Evolutionary conservation across 2,329 filamentous ascomycete genomes (phyloP), one percentile per base, ranked within the genome.

Genomic region (Trichoderma sp.): DNA sequence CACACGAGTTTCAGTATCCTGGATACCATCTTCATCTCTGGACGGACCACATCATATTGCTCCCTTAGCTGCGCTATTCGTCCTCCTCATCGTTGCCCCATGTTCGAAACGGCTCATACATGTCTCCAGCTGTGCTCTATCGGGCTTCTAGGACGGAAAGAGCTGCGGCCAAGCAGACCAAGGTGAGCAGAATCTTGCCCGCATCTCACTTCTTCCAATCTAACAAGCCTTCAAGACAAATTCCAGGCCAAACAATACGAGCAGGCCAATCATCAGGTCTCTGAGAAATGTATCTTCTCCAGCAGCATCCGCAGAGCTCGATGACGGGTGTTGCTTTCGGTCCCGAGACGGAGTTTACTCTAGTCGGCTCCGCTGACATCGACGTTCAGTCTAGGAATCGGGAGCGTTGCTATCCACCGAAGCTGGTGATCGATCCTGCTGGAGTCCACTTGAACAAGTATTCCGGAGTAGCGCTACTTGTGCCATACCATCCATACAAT

Each of bases 391-490:
- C 34, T 24, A 24, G 28, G 12, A 55, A 63, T 54, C 48, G 41
- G 59, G 19, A 63, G 50, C 41, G 14, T 47, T 63, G 50, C 59
- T 55, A 55, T 54, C 50, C 45, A 45, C 59, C 26, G 50, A 47
- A 54, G 26, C 59, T 63, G 59, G 26, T 63, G 59, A 63, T 63
- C 59, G 59, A 63, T 63, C 59, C 59, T 41, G 45, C 6, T 24
- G 26, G 47, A 63, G 48, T 50, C 45, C 52, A 47, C 39, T 55
- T 55, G 59, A 2, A 24, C 21, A 24, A 24, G 21, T 55, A 63
- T 39, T 54, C 55, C 17, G 30, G 57, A 51, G 45, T 43, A 60
- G 44, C 57, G 43, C 57, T 58, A 58, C 55, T 61, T 51, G 45
- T 61, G 47, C 58, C 45, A 45, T 10, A 39, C 34, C 12, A 39